Evolutionary conservation across 2,329 filamentous ascomycete species (phyloP).

Genomic region (Ceratocystis ficicola): DNA sequence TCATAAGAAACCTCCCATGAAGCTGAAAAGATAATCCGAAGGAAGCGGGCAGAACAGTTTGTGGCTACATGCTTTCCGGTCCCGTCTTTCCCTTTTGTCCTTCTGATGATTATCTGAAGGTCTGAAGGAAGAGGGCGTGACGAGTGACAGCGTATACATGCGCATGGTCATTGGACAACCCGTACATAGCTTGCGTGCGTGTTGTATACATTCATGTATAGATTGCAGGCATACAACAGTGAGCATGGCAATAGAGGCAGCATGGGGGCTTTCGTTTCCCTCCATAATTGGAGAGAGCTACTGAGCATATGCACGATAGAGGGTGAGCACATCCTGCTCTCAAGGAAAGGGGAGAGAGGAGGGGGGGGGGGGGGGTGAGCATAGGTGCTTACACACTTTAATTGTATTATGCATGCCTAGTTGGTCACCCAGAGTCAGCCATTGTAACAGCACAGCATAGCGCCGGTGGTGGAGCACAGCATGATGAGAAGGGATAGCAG

Average conservation of each 20-base stretch:
- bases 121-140: neutral
- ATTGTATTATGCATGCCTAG: neutral
- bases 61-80: neutral
- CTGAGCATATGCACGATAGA: conserved; percentile 3
- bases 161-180: too few relatives aligned
- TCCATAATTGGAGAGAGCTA: neutral
- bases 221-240: neutral
- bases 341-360: conserved; percentile 1
- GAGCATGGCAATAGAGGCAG: neutral
- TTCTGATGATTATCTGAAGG: neutral
- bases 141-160: conserved; percentile 1
- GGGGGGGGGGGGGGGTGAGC: neutral
- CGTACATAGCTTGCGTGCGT: too few relatives aligned
- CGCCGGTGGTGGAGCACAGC: neutral
- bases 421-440: neutral
- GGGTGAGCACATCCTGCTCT: conserved; percentile 8
- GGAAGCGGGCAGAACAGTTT: neutral
- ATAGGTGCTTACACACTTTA: neutral
- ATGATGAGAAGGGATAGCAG: neutral
- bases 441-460: neutral
- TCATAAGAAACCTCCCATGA: too few relatives aligned
- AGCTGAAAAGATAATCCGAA: too few relatives aligned
- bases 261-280: neutral
- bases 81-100: too few relatives aligned
- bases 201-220: neutral